phyloP scores from a whole-genome alignment of 140 eudicot species.

The Ambrosia hybrid region DNA sequence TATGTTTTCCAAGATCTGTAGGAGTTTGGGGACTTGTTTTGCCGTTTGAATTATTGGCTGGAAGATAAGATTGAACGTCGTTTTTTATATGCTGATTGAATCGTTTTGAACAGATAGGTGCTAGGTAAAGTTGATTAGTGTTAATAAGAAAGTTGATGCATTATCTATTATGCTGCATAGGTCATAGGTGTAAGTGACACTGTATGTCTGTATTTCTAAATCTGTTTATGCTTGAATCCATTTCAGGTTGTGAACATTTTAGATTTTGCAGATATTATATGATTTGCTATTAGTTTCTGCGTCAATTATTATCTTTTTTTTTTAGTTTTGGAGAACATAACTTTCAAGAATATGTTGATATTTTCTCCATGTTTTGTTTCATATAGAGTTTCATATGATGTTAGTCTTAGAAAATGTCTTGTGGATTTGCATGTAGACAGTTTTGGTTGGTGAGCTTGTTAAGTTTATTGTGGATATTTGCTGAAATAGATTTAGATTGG shows the following conservation, averaged over 20 bases:
- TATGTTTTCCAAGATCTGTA: no score
- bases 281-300: not conserved
- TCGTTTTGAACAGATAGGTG: no score
- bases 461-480: not conserved
- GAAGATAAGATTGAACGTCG: no score
- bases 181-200: constrained; percentile 7
- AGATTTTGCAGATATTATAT: constrained; percentile 12
- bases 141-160: constrained; percentile 7
- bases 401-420: not conserved
- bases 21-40: no score
- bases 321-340: not conserved
- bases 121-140: not conserved
- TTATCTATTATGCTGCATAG: constrained; percentile 8
- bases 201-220: constrained; percentile 2
- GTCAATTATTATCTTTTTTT: no score
- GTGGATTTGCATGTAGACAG: not conserved
- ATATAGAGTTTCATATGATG: not conserved
- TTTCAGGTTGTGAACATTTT: constrained; percentile 1
- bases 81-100: no score
- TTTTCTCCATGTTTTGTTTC: not conserved
- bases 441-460: not conserved
- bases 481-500: constrained; percentile 1
- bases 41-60: no score
- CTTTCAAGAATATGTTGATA: constrained; percentile 5
- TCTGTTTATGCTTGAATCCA: constrained; percentile 7